phyloP scores from a whole-genome alignment of 225 moss, liverwort and hornwort genomes.

The Polytrichum commune region DNA sequence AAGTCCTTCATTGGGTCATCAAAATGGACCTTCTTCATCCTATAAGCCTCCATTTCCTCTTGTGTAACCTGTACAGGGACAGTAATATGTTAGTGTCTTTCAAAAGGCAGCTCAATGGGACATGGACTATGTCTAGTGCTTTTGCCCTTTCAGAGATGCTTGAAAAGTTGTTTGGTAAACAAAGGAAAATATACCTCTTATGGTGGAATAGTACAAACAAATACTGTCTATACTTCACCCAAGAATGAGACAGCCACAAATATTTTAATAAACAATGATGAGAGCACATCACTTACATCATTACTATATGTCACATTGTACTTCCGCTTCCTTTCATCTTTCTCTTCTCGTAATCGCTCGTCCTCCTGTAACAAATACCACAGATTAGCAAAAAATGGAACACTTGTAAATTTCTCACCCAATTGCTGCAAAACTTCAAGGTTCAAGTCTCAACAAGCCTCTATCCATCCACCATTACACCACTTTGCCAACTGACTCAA shows the following conservation, averaged over 20 bases:
- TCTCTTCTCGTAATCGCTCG: constrained; percentile 79
- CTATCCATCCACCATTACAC: not conserved
- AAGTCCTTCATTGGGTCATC: constrained; percentile 99
- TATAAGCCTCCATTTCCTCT: constrained; percentile 98
- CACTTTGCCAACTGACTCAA: too few relatives aligned
- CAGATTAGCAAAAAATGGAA: constrained; percentile 9
- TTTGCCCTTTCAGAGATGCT: too few relatives aligned
- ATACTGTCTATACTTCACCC: too few relatives aligned
- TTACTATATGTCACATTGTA: constrained; percentile 87
- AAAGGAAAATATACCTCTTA: too few relatives aligned
- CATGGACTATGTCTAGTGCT: too few relatives aligned
- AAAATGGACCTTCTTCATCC: constrained; percentile 97
- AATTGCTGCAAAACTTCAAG: not conserved
- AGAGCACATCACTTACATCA: constrained; percentile 45
- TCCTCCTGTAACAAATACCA: constrained; percentile 66
- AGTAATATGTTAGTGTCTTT: constrained; percentile 6
- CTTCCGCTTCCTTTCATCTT: constrained; percentile 96
- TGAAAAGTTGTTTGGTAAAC: too few relatives aligned
- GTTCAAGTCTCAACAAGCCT: not conserved
- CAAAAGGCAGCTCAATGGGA: too few relatives aligned
- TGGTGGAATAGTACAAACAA: too few relatives aligned
- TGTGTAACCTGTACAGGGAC: constrained; percentile 63
- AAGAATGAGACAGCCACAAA: too few relatives aligned
- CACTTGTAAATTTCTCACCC: not conserved
- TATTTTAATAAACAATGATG: too few relatives aligned